phyloP scores from a whole-genome alignment of 2,329 filamentous ascomycete genomes.

The Aspergillus ustus region DNA sequence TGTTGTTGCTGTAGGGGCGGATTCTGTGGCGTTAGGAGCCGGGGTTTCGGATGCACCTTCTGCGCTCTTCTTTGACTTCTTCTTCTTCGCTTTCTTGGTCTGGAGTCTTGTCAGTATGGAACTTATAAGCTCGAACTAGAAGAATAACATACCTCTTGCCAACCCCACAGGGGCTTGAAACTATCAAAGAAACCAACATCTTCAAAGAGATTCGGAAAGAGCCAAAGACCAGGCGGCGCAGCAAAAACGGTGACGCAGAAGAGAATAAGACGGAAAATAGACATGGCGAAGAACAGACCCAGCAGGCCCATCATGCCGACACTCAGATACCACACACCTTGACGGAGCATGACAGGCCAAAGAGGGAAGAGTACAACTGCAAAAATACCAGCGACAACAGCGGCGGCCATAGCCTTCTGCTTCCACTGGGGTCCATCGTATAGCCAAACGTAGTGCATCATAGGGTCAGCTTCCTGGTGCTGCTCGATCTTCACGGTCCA shows the following conservation, averaged over 20 bases:
- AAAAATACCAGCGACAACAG: slow-evolving; percentile 83
- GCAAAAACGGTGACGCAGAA: slow-evolving; percentile 92
- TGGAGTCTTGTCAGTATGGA: slow-evolving; percentile 24
- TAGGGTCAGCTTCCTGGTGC: slow-evolving; percentile 74
- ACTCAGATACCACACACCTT: slow-evolving; percentile 96
- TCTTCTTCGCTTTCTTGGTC: slow-evolving; percentile 44
- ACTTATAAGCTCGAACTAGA: neutral
- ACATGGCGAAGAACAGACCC: slow-evolving; percentile 95
- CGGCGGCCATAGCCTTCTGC: slow-evolving; percentile 86
- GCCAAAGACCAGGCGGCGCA: slow-evolving; percentile 86
- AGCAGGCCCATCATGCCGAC: slow-evolving; percentile 91
- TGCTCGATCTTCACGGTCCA: slow-evolving; percentile 97
- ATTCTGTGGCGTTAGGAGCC: slow-evolving; percentile 17
- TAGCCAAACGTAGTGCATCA: slow-evolving; percentile 92
- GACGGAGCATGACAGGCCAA: slow-evolving; percentile 88
- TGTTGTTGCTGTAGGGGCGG: slow-evolving; percentile 38
- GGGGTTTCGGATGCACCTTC: slow-evolving; percentile 17
- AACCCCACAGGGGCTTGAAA: slow-evolving; percentile 95
- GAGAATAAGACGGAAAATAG: slow-evolving; percentile 92
- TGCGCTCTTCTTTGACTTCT: slow-evolving; percentile 40
- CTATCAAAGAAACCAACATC: slow-evolving; percentile 98
- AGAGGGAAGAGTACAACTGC: slow-evolving; percentile 91
- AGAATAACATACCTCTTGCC: slow-evolving; percentile 78
- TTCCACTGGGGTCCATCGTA: slow-evolving; percentile 94
- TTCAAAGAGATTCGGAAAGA: slow-evolving; percentile 97